phyloP scores from a whole-genome alignment of 345 rosid species.

The Citrus unshiu region DNA sequence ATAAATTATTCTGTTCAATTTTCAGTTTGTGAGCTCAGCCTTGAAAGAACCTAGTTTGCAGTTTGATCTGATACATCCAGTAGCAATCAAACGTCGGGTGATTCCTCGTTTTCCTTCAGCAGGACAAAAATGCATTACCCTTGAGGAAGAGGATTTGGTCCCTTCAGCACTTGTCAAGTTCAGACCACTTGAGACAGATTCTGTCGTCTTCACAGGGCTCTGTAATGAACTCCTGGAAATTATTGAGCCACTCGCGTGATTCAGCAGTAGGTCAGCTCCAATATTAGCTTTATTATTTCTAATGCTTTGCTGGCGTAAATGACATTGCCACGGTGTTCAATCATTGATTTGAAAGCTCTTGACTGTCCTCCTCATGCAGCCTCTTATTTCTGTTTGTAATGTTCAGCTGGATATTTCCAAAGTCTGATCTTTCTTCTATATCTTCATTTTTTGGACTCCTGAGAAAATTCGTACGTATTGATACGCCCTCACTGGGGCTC shows the following conservation, averaged over 20 bases:
- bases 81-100: slow-evolving; percentile 57
- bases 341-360: not conserved
- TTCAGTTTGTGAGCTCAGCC: slow-evolving; percentile 79
- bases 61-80: slow-evolving; percentile 74
- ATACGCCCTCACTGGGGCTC: not conserved
- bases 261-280: slow-evolving; percentile 5
- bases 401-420: not conserved
- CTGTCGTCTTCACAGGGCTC: slow-evolving; percentile 68
- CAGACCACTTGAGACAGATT: slow-evolving; percentile 64
- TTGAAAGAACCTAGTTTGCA: slow-evolving; percentile 81
- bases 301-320: not conserved
- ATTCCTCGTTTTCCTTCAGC: slow-evolving; percentile 48
- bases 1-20: not conserved
- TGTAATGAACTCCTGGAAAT: slow-evolving; percentile 60
- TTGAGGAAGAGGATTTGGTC: slow-evolving; percentile 80
- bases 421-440: not conserved
- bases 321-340: not conserved
- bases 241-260: slow-evolving; percentile 44
- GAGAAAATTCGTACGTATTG: not conserved
- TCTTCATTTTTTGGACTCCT: not conserved
- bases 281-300: not conserved
- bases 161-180: slow-evolving; percentile 87
- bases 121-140: slow-evolving; percentile 54
- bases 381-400: not conserved
- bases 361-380: not conserved